These are phyloP conservation scores for Leccinum disarticulatum DNA, from an alignment of 768 basidiomycete genomes.

Conservation along the genomic window DNA sequence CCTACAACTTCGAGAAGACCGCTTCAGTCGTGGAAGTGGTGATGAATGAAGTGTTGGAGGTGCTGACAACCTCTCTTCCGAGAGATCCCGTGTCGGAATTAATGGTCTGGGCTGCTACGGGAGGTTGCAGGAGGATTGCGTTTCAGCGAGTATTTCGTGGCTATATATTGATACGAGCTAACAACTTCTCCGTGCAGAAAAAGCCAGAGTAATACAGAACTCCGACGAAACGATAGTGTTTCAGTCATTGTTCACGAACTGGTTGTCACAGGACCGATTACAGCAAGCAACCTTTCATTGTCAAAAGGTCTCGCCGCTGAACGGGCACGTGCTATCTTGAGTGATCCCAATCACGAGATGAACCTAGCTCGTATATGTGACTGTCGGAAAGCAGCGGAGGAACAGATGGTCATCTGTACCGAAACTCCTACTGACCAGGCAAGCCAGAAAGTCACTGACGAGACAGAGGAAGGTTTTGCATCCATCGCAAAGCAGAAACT, in stretches of 20 bases:
- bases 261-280: slow-evolving; percentile 58
- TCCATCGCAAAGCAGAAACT: slow-evolving; percentile 37
- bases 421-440: slow-evolving; percentile 20
- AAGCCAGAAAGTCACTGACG: slow-evolving; percentile 36
- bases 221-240: slow-evolving; percentile 50
- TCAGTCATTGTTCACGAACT: slow-evolving; percentile 59
- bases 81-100: slow-evolving; percentile 75
- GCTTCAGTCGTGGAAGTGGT: slow-evolving; percentile 56
- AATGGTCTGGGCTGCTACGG: slow-evolving; percentile 59
- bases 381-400: slow-evolving; percentile 32
- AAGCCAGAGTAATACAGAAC: slow-evolving; percentile 43
- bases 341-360: slow-evolving; percentile 45
- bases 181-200: slow-evolving; percentile 31
- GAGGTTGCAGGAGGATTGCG: slow-evolving; percentile 53
- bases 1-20: slow-evolving; percentile 69
- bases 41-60: slow-evolving; percentile 66
- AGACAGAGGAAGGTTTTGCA: slow-evolving; percentile 53
- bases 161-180: slow-evolving; percentile 1
- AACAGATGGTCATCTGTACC: slow-evolving; percentile 12
- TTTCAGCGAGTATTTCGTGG: slow-evolving; percentile 41
- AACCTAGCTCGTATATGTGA: slow-evolving; percentile 44
- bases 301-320: slow-evolving; percentile 71
- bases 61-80: slow-evolving; percentile 56
- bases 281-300: slow-evolving; percentile 54
- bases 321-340: slow-evolving; percentile 53